Evolutionary conservation across 2,329 filamentous ascomycete species (phyloP).

Genomic region (Laburnicola sp.): DNA sequence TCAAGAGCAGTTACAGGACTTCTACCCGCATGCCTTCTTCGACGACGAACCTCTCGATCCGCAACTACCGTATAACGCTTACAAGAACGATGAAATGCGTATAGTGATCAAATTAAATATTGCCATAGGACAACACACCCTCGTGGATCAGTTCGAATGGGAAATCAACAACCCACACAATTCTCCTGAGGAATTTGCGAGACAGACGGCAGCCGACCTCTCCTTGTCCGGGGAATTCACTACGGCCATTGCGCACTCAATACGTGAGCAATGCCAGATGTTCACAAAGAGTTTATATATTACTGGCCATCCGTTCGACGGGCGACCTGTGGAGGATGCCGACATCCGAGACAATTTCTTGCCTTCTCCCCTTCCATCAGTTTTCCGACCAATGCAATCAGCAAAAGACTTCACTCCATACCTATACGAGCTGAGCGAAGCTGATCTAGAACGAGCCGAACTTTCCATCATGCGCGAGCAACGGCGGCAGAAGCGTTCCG

Average conservation of each 20-base stretch:
- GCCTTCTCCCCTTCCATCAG: slow-evolving; percentile 75
- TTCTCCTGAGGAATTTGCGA: slow-evolving; percentile 91
- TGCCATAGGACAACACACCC: slow-evolving; percentile 89
- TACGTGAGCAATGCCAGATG: slow-evolving; percentile 91
- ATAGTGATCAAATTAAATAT: slow-evolving; percentile 96
- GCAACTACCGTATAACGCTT: slow-evolving; percentile 85
- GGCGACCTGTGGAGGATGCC: slow-evolving; percentile 86
- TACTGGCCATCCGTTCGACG: slow-evolving; percentile 92
- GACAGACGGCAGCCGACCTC: slow-evolving; percentile 84
- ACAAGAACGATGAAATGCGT: slow-evolving; percentile 99
- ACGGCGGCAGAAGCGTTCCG: slow-evolving; percentile 89
- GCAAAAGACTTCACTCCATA: slow-evolving; percentile 94
- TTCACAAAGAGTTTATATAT: slow-evolving; percentile 94
- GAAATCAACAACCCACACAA: slow-evolving; percentile 95
- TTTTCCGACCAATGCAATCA: slow-evolving; percentile 88
- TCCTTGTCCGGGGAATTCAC: slow-evolving; percentile 94
- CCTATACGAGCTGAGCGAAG: slow-evolving; percentile 89
- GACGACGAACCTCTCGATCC: slow-evolving; percentile 90
- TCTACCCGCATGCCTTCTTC: slow-evolving; percentile 87
- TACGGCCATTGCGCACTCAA: slow-evolving; percentile 96
- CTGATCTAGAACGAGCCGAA: slow-evolving; percentile 86
- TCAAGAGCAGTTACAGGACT: slow-evolving; percentile 87
- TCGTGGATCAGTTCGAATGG: slow-evolving; percentile 98
- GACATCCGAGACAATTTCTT: slow-evolving; percentile 86
- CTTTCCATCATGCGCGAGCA: slow-evolving; percentile 92